Evolutionary conservation across 371 early-diverging fungal genomes (phyloP).

Genomic region (Rhizopus sp.): DNA sequence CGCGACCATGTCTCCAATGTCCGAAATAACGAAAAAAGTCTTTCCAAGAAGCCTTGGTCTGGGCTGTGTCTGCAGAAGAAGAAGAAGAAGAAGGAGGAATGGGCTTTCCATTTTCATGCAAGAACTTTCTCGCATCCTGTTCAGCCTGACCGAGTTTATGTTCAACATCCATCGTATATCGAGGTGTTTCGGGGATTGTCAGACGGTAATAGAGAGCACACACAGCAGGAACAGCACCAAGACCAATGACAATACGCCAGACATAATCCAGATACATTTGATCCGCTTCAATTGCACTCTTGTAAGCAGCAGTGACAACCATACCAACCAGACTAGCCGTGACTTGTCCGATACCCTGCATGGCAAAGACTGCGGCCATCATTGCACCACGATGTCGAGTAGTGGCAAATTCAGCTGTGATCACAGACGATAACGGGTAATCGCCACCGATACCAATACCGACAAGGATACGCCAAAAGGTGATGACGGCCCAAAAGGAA

Average conservation of each 20-base stretch:
- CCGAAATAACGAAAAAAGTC: slow-evolving; percentile 66
- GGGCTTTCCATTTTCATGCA: slow-evolving; percentile 26
- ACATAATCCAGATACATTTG: slow-evolving; percentile 66
- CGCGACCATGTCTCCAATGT: slow-evolving; percentile 54
- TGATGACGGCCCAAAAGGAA: slow-evolving; percentile 66
- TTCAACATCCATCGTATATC: slow-evolving; percentile 77
- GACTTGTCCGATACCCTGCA: slow-evolving; percentile 85
- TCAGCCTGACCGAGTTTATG: slow-evolving; percentile 61
- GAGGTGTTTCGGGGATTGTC: slow-evolving; percentile 87
- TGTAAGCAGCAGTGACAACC: slow-evolving; percentile 58
- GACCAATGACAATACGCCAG: slow-evolving; percentile 75
- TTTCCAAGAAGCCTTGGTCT: slow-evolving; percentile 48
- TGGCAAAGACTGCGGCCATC: slow-evolving; percentile 85
- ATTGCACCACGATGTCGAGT: slow-evolving; percentile 76
- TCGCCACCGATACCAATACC: slow-evolving; percentile 84
- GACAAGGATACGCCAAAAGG: slow-evolving; percentile 76
- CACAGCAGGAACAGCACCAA: slow-evolving; percentile 75
- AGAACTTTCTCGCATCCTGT: slow-evolving; percentile 47
- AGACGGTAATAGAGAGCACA: slow-evolving; percentile 69
- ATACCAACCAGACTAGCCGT: slow-evolving; percentile 71
- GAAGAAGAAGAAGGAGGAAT: slow-evolving; percentile 18
- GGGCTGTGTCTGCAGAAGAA: slow-evolving; percentile 32
- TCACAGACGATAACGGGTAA: slow-evolving; percentile 75
- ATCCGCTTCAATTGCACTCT: slow-evolving; percentile 55
- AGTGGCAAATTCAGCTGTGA: slow-evolving; percentile 83